Evolutionary conservation across 1,284 basidiomycete species (phyloP).

Genomic region (Melampsora americana): DNA sequence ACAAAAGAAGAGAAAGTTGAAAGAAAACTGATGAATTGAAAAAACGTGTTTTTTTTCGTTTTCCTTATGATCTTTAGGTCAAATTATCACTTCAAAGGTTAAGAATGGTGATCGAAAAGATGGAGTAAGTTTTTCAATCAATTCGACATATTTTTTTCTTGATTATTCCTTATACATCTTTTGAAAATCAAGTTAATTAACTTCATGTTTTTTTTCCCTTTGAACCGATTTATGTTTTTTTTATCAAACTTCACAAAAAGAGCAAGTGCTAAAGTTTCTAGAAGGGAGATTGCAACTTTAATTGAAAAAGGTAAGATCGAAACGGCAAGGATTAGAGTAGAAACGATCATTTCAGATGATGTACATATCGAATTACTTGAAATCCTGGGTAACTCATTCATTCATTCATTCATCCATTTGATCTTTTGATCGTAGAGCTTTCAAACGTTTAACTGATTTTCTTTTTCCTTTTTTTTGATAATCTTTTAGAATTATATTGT

Average conservation of each 20-base stretch:
- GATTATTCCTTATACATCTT: background rate
- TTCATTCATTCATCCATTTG: too few relatives aligned
- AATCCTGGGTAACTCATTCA: constrained; percentile 50
- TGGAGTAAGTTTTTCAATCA: constrained; percentile 14
- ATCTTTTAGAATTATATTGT: background rate
- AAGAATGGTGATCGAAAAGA: constrained; percentile 6
- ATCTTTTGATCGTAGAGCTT: too few relatives aligned
- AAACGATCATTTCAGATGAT: constrained; percentile 52
- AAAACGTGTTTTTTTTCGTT: background rate
- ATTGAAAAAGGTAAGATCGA: constrained; percentile 52
- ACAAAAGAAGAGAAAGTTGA: too few relatives aligned
- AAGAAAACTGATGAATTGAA: background rate
- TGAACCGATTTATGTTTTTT: too few relatives aligned
- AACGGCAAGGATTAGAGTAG: constrained; percentile 52
- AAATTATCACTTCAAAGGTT: constrained; percentile 4
- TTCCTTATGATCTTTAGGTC: background rate
- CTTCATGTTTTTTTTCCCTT: background rate
- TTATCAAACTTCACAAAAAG: too few relatives aligned
- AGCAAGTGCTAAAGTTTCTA: constrained; percentile 50
- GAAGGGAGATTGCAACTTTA: constrained; percentile 51
- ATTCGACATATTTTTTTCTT: too few relatives aligned
- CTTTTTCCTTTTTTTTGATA: too few relatives aligned
- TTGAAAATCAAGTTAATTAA: too few relatives aligned
- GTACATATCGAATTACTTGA: constrained; percentile 53
- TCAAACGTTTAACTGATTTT: too few relatives aligned